Percentiles rank a stretch among this genome's conserved stretches.
Conservation (phyloP, 495 filamentous ascomycete species). For the Penicillium odoratum region DNA sequence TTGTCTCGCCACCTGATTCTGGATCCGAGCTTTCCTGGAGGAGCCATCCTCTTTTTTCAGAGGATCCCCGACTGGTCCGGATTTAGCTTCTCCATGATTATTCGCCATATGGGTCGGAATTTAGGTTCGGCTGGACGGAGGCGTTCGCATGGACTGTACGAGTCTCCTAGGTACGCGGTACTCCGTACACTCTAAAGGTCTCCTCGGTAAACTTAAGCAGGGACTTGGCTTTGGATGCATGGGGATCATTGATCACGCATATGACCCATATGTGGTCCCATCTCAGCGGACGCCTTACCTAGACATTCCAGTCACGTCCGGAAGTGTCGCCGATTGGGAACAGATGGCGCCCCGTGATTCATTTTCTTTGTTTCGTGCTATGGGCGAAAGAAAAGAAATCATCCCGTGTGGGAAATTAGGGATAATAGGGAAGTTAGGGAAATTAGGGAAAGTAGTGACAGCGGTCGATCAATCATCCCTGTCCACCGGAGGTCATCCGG, state of each 20-base stretch:
- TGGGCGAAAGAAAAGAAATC: background rate
- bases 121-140: conserved; percentile 28
- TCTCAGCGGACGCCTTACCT: conserved; percentile 1
- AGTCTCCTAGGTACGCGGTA: background rate
- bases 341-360: conserved; percentile 17
- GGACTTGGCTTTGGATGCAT: background rate
- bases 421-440: conserved; percentile 6
- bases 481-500: background rate
- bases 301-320: background rate
- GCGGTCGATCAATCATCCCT: conserved; percentile 14
- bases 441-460: conserved; percentile 11
- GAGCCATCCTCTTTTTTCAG: conserved; percentile 7
- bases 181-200: background rate
- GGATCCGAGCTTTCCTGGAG: conserved; percentile 16
- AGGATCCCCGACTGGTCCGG: conserved; percentile 10
- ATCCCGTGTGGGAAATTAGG: conserved; percentile 10
- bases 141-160: conserved; percentile 21
- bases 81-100: background rate
- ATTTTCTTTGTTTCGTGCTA: conserved; percentile 1
- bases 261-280: conserved; percentile 6
- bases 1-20: conserved; percentile 25
- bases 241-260: conserved; percentile 2
- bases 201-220: background rate
- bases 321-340: conserved; percentile 13
- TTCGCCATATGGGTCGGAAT: conserved; percentile 2